Percentiles rank a stretch among this genome's conserved stretches.
Conservation (phyloP, 768 basidiomycete genomes). For the Auriscalpium orientale region DNA sequence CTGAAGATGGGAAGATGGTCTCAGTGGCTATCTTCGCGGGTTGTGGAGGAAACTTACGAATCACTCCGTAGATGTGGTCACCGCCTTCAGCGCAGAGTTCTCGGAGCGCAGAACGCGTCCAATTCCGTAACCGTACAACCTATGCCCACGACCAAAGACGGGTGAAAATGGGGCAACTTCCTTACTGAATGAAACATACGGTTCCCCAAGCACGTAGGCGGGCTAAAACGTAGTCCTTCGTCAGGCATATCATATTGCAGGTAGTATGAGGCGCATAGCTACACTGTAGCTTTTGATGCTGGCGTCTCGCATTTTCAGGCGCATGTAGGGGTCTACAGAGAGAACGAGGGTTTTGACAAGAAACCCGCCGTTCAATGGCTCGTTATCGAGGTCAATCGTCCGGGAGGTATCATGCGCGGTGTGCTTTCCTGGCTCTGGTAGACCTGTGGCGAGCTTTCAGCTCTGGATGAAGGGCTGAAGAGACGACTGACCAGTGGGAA, state of each 20-base stretch:
- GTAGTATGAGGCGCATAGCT: background rate
- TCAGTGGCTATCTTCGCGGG: background rate
- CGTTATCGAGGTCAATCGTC: constrained; percentile 10
- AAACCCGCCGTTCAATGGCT: constrained; percentile 5
- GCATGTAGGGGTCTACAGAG: constrained; percentile 37
- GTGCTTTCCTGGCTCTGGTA: constrained; percentile 8
- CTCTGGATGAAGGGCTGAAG: constrained; percentile 8
- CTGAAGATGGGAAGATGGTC: constrained; percentile 16
- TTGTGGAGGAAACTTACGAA: constrained; percentile 10
- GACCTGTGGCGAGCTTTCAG: background rate
- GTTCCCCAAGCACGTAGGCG: constrained; percentile 19
- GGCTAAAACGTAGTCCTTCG: constrained; percentile 1
- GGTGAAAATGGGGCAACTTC: background rate
- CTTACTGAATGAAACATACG: constrained; percentile 15
- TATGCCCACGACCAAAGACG: background rate
- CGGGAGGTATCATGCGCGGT: constrained; percentile 1
- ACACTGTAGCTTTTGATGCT: background rate
- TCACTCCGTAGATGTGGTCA: constrained; percentile 32
- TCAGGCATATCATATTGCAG: background rate
- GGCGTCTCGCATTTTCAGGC: constrained; percentile 18
- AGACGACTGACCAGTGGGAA: constrained; percentile 4
- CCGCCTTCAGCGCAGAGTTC: constrained; percentile 25
- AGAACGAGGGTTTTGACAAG: constrained; percentile 19
- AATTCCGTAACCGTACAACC: constrained; percentile 25
- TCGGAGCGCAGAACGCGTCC: constrained; percentile 41